Evolutionary conservation across 1,284 basidiomycete genomes (phyloP).

Genomic region (Golubevia sp.): DNA sequence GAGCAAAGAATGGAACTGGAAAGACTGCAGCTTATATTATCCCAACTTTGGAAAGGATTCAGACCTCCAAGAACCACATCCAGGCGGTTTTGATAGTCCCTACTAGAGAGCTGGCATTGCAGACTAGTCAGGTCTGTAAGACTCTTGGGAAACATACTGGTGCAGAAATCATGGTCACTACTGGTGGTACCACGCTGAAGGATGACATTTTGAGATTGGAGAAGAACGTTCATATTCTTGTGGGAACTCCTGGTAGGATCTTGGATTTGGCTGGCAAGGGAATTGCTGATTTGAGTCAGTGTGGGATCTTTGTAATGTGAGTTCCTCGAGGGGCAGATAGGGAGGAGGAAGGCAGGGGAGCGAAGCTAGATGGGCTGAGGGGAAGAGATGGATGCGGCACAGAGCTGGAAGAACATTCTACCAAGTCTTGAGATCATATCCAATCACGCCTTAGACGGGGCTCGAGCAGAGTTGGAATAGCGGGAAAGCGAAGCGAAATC

Average conservation of each 20-base stretch:
- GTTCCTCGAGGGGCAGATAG: neutral
- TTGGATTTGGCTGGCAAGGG: constrained; percentile 59
- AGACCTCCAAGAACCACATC: constrained; percentile 83
- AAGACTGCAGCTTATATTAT: constrained; percentile 99
- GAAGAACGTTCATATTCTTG: constrained; percentile 58
- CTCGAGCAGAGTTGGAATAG: too few species aligned
- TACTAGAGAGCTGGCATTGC: constrained; percentile 58
- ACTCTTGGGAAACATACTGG: constrained; percentile 94
- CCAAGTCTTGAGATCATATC: neutral
- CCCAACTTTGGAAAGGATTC: constrained; percentile 90
- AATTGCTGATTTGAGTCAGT: constrained; percentile 58
- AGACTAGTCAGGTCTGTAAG: constrained; percentile 97
- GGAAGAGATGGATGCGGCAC: neutral
- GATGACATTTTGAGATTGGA: constrained; percentile 81
- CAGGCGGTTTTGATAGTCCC: constrained; percentile 67
- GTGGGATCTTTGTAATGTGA: constrained; percentile 56
- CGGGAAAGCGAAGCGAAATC: neutral
- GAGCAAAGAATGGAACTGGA: constrained; percentile 66
- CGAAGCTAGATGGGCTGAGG: neutral
- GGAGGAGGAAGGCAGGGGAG: neutral
- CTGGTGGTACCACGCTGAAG: constrained; percentile 94
- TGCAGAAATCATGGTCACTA: constrained; percentile 97
- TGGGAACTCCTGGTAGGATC: constrained; percentile 58
- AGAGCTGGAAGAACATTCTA: neutral
- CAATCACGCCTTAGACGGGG: too few species aligned